A percentile compares a stretch with the other conserved stretches of the same genome.
Evolutionary conservation across 176 grass and related monocot species (phyloP).

Genomic region (Musa schizocarpa): DNA sequence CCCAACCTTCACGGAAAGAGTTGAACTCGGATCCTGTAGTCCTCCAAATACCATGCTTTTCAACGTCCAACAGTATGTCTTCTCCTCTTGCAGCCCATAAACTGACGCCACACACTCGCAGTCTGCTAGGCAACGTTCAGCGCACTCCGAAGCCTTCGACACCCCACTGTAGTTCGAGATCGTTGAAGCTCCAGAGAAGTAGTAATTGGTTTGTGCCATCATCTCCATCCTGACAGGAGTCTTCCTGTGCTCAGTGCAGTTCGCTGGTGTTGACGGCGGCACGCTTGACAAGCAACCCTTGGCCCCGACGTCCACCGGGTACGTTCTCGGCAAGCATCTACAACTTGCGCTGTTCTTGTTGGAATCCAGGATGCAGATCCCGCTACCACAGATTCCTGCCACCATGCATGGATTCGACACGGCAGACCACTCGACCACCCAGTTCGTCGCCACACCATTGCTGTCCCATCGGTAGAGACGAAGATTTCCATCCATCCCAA

Average conservation of each 20-base stretch:
- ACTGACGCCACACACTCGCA: not conserved
- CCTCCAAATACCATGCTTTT: not conserved
- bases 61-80: not conserved
- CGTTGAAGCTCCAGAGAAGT: conserved; percentile 2
- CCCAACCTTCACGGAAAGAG: not conserved
- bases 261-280: not conserved
- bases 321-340: not conserved
- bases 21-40: not conserved
- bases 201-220: conserved; percentile 8
- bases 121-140: not conserved
- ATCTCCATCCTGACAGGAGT: not conserved
- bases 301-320: too few species aligned
- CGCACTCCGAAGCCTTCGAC: not conserved
- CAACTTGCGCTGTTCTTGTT: not conserved
- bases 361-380: not conserved
- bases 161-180: conserved; percentile 1
- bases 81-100: not conserved
- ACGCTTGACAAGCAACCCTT: not conserved
- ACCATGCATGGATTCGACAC: conserved; percentile 5
- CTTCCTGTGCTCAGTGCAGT: not conserved
- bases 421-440: conserved; percentile 1
- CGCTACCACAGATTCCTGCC: conserved; percentile 15
- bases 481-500: conserved; percentile 3
- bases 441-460: not conserved
- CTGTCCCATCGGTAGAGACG: not conserved